These are phyloP conservation scores for Hypocrella siamensis DNA, from an alignment of 2,329 filamentous ascomycete genomes.

Conservation along the genomic window DNA sequence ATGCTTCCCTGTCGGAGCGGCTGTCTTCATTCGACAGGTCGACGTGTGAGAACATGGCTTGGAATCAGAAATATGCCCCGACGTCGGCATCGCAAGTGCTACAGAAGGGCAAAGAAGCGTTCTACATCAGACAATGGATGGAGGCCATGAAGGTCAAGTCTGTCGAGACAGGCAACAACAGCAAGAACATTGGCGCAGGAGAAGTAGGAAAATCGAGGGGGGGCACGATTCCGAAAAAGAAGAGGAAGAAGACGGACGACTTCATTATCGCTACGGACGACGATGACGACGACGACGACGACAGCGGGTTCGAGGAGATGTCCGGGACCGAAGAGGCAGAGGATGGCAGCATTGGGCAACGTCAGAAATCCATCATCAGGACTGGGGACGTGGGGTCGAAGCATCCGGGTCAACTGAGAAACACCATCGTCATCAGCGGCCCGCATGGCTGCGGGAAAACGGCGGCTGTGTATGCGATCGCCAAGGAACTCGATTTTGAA, in stretches of 20 bases:
- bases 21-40: constrained; percentile 71
- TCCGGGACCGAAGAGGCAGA: constrained; percentile 48
- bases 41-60: constrained; percentile 55
- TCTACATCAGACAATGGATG: constrained; percentile 68
- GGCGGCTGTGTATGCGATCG: constrained; percentile 78
- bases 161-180: constrained; percentile 45
- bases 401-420: constrained; percentile 38
- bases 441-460: constrained; percentile 88
- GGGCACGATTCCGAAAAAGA: constrained; percentile 33
- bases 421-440: constrained; percentile 77
- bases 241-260: constrained; percentile 57
- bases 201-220: constrained; percentile 13
- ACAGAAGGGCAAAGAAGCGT: constrained; percentile 54
- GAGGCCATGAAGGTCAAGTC: constrained; percentile 58
- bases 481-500: constrained; percentile 82
- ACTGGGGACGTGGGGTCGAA: constrained; percentile 23
- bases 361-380: constrained; percentile 39
- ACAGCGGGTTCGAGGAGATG: constrained; percentile 51
- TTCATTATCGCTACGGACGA: constrained; percentile 72
- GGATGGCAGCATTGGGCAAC: constrained; percentile 17
- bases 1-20: constrained; percentile 38
- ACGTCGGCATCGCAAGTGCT: constrained; percentile 53
- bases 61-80: constrained; percentile 80
- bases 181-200: constrained; percentile 19
- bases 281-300: constrained; percentile 68